Evolutionary conservation across 805 yeast genomes (phyloP).

Genomic region (Diddensiella santjacobensis): DNA sequence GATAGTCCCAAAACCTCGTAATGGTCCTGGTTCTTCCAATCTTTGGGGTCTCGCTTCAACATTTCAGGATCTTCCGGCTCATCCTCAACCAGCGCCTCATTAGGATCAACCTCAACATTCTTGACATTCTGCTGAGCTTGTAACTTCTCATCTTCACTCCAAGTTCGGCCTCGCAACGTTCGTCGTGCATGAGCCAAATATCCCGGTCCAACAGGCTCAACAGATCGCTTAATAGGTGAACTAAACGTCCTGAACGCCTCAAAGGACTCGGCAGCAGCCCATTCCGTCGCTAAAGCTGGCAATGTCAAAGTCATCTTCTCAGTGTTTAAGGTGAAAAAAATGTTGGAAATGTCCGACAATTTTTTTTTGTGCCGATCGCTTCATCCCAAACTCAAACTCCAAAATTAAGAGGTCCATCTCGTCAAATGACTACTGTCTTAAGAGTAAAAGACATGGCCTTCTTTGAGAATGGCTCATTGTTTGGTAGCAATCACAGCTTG

Average conservation of each 20-base stretch:
- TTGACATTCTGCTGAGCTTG: conserved; percentile 87
- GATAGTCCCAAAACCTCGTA: conserved; percentile 94
- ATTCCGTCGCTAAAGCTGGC: conserved; percentile 27
- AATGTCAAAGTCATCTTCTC: conserved; percentile 15
- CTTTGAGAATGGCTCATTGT: conserved; percentile 10
- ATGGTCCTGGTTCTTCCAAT: conserved; percentile 95
- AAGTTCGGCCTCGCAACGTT: conserved; percentile 92
- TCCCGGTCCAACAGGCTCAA: conserved; percentile 95
- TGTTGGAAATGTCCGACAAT: neutral
- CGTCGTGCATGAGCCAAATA: conserved; percentile 96
- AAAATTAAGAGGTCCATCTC: too few relatives aligned
- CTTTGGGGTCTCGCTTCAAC: conserved; percentile 90
- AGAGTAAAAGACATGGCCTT: conserved; percentile 9
- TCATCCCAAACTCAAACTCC: conserved; percentile 5
- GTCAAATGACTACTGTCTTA: neutral
- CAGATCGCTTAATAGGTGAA: conserved; percentile 49
- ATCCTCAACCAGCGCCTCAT: conserved; percentile 50
- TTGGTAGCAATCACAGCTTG: neutral
- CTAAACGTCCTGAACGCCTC: conserved; percentile 27
- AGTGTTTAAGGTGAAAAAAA: neutral
- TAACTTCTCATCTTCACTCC: conserved; percentile 94
- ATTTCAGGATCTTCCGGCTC: conserved; percentile 73
- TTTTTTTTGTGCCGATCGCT: conserved; percentile 7
- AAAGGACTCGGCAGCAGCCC: conserved; percentile 29
- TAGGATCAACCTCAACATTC: conserved; percentile 55